phyloP scores from a whole-genome alignment of 1,284 basidiomycete genomes.

The Ceratobasidium sp. region DNA sequence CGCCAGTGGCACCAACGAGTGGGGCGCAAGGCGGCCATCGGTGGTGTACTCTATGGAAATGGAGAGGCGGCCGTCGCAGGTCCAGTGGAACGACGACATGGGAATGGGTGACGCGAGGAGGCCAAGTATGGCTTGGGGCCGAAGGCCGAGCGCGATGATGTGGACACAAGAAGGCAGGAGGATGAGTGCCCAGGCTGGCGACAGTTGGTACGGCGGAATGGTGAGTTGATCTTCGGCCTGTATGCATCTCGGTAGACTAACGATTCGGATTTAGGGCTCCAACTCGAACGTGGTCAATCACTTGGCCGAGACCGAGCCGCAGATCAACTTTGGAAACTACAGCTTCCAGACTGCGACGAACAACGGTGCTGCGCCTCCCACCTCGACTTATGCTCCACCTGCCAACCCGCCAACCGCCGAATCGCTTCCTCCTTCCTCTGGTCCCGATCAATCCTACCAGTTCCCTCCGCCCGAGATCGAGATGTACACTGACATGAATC shows the following conservation, averaged over 20 bases:
- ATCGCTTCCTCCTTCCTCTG: neutral
- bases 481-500: slow-evolving; percentile 26
- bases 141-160: slow-evolving; percentile 20
- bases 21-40: slow-evolving; percentile 21
- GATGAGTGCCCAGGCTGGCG: slow-evolving; percentile 31
- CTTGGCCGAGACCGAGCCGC: slow-evolving; percentile 18
- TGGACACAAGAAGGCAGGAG: slow-evolving; percentile 23
- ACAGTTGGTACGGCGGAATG: slow-evolving; percentile 33
- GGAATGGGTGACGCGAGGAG: slow-evolving; percentile 34
- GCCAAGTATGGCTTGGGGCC: slow-evolving; percentile 22
- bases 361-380: neutral
- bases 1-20: neutral
- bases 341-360: slow-evolving; percentile 33
- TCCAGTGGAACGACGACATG: slow-evolving; percentile 39
- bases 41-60: slow-evolving; percentile 35
- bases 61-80: slow-evolving; percentile 30
- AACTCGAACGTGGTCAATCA: slow-evolving; percentile 9
- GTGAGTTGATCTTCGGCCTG: neutral
- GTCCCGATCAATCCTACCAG: slow-evolving; percentile 29
- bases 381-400: neutral
- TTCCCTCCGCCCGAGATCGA: slow-evolving; percentile 34
- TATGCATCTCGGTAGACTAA: neutral
- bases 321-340: slow-evolving; percentile 35
- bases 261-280: neutral
- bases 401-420: neutral